Conservation (phyloP, 2,329 filamentous ascomycete genomes). For the Phialophora expanda region DNA sequence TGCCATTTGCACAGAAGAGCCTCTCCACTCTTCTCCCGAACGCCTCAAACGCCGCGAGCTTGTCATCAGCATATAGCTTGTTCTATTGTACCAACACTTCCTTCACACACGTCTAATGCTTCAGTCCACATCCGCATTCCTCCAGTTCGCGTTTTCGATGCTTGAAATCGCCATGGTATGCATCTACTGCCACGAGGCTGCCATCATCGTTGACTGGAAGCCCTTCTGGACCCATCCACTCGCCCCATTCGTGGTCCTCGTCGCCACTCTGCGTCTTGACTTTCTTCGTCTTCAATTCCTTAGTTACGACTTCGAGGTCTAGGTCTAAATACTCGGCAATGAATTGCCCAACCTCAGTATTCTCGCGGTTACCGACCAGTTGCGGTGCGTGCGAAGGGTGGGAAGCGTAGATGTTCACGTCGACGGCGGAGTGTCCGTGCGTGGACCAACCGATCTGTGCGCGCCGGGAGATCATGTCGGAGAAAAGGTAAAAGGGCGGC, state of each 20-base stretch:
- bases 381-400: constrained; percentile 66
- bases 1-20: background rate
- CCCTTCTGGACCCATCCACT: constrained; percentile 51
- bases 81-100: background rate
- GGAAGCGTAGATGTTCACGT: constrained; percentile 95
- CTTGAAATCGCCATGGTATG: constrained; percentile 53
- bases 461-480: constrained; percentile 85
- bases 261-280: constrained; percentile 32
- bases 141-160: constrained; percentile 38
- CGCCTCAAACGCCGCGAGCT: background rate
- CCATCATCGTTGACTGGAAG: constrained; percentile 45
- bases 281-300: constrained; percentile 63
- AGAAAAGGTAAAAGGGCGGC: constrained; percentile 66
- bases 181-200: constrained; percentile 43
- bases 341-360: constrained; percentile 88
- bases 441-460: constrained; percentile 93
- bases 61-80: background rate
- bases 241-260: constrained; percentile 33
- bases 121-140: constrained; percentile 37
- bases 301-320: constrained; percentile 77
- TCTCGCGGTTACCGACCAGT: constrained; percentile 87
- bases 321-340: constrained; percentile 77
- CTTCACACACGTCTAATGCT: constrained; percentile 22
- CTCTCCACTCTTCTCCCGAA: background rate
- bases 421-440: constrained; percentile 89